These are phyloP conservation scores for Erythrophleum ivorense DNA, from an alignment of 331 rosid species.

Conservation along the genomic window DNA sequence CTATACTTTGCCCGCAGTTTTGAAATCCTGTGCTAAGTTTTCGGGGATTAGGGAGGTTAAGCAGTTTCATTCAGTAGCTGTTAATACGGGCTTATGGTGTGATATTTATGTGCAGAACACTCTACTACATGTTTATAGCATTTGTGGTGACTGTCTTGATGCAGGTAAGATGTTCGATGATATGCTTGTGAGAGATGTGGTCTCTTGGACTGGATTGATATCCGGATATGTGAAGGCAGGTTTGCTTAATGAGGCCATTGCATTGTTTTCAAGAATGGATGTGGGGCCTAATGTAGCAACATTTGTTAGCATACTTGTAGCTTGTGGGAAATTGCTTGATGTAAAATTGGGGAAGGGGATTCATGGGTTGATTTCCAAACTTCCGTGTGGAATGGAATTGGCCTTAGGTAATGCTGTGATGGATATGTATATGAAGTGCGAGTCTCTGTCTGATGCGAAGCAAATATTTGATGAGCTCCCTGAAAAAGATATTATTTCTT, in stretches of 20 bases:
- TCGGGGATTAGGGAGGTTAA: slow-evolving; percentile 61
- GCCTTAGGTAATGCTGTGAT: slow-evolving; percentile 67
- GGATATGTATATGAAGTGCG: slow-evolving; percentile 77
- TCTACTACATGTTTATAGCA: slow-evolving; percentile 59
- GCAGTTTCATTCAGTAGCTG: slow-evolving; percentile 62
- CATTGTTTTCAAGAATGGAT: slow-evolving; percentile 71
- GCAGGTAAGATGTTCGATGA: slow-evolving; percentile 73
- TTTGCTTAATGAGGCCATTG: slow-evolving; percentile 58
- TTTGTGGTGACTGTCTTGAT: slow-evolving; percentile 55
- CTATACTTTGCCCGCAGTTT: slow-evolving; percentile 67
- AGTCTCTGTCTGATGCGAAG: slow-evolving; percentile 61
- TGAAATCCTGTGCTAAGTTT: slow-evolving; percentile 82
- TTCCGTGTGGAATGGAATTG: slow-evolving; percentile 44
- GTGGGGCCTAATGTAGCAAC: slow-evolving; percentile 63
- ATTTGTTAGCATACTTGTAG: slow-evolving; percentile 64
- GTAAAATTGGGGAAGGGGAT: slow-evolving; percentile 66
- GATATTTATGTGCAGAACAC: slow-evolving; percentile 70
- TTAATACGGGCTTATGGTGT: slow-evolving; percentile 57
- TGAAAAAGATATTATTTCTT: slow-evolving; percentile 70
- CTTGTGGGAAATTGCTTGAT: slow-evolving; percentile 63
- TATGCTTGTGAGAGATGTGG: slow-evolving; percentile 80
- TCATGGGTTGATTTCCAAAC: slow-evolving; percentile 68
- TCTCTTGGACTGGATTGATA: slow-evolving; percentile 83
- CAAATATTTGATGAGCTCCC: slow-evolving; percentile 61
- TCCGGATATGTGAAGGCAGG: slow-evolving; percentile 71